These are phyloP conservation scores for Lathyrus tuberosus DNA, from an alignment of 306 rosid species.

Conservation along the genomic window DNA sequence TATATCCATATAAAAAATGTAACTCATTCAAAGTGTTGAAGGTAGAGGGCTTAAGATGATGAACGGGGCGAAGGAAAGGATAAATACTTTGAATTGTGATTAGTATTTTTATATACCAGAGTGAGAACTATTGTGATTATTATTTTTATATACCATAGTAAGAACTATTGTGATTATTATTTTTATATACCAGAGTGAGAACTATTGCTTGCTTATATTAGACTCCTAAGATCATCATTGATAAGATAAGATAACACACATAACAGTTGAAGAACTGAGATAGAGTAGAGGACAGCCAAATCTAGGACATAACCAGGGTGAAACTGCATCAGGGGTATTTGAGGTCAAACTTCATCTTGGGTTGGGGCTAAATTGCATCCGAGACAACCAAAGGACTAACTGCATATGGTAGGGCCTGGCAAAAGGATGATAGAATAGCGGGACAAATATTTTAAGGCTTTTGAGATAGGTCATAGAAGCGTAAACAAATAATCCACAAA, in stretches of 20 bases:
- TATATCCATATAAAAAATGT: neutral
- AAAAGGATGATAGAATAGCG: neutral
- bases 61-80: neutral
- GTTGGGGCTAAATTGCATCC: neutral
- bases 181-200: neutral
- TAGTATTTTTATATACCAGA: neutral
- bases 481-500: neutral
- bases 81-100: neutral
- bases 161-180: neutral
- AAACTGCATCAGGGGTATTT: neutral
- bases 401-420: neutral
- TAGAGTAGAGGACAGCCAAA: neutral
- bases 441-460: neutral
- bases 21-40: neutral
- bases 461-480: slow-evolving; percentile 1
- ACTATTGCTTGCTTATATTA: neutral
- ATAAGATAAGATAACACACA: neutral
- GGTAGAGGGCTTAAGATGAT: neutral
- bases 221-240: neutral
- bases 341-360: slow-evolving; percentile 5
- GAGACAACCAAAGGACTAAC: neutral
- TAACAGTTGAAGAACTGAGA: neutral
- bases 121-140: no score
- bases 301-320: neutral
- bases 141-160: neutral